A percentile compares a stretch with the other conserved stretches of the same genome.
phyloP scores from a whole-genome alignment of 2,329 filamentous ascomycete genomes.

The Graphilbum fragrans region DNA sequence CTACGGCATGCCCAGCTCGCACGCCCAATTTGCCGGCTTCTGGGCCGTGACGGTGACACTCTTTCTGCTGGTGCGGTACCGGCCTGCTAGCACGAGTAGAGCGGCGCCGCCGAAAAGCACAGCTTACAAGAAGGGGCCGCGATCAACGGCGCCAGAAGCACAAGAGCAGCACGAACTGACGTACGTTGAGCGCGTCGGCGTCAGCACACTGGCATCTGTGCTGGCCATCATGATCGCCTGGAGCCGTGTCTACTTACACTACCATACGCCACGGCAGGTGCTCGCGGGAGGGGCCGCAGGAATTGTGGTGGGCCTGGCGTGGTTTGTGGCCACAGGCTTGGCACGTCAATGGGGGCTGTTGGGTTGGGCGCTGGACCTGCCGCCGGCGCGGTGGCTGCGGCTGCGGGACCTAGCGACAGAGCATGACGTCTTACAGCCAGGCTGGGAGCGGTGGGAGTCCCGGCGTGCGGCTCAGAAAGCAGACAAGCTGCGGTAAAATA shows the following conservation, averaged over 20 bases:
- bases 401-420: conserved; percentile 74
- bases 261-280: conserved; percentile 84
- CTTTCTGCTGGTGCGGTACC: conserved; percentile 74
- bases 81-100: conserved; percentile 25
- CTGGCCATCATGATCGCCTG: conserved; percentile 60
- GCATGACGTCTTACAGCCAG: conserved; percentile 81
- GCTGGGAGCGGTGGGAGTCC: conserved; percentile 85
- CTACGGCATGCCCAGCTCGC: conserved; percentile 92
- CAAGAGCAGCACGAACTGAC: neutral
- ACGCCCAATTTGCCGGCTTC: conserved; percentile 89
- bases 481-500: conserved; percentile 23
- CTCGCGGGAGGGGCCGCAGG: conserved; percentile 67
- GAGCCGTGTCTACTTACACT: conserved; percentile 82
- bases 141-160: neutral
- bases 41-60: conserved; percentile 76
- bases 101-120: conserved; percentile 1
- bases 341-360: conserved; percentile 58
- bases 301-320: conserved; percentile 54
- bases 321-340: conserved; percentile 64
- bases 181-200: conserved; percentile 43
- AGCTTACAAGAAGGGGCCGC: neutral
- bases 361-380: conserved; percentile 57
- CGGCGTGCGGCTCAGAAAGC: conserved; percentile 23
- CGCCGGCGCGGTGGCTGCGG: conserved; percentile 52
- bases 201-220: conserved; percentile 41